These are phyloP conservation scores for Phytophthora pistaciae DNA, from an alignment of 352 stramenopile species.

Conservation along the genomic window DNA sequence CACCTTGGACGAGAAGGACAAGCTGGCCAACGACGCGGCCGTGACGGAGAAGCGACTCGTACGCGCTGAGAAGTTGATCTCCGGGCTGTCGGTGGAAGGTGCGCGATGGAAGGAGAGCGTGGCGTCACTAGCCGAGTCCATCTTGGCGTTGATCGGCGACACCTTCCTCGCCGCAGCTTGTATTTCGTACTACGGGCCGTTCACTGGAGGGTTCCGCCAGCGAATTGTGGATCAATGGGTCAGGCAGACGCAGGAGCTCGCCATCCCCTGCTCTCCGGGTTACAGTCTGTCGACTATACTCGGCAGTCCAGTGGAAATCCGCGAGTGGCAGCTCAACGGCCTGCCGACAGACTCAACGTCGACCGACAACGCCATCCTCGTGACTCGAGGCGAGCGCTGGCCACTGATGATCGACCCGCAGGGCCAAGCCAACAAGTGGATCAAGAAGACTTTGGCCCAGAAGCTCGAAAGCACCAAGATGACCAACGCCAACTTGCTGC, in stretches of 20 bases:
- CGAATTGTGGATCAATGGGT: constrained; percentile 86
- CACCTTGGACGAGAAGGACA: constrained; percentile 93
- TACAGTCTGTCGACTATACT: constrained; percentile 86
- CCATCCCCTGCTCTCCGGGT: constrained; percentile 76
- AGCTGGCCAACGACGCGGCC: constrained; percentile 85
- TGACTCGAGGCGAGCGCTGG: constrained; percentile 92
- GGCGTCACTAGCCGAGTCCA: constrained; percentile 75
- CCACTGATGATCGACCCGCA: constrained; percentile 96
- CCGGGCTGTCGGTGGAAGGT: constrained; percentile 90
- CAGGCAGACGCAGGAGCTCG: constrained; percentile 58
- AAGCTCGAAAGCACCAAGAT: constrained; percentile 91
- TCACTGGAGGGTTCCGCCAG: constrained; percentile 90
- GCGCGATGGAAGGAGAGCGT: constrained; percentile 94
- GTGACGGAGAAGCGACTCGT: constrained; percentile 91
- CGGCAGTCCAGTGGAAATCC: constrained; percentile 91
- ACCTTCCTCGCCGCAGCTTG: constrained; percentile 93
- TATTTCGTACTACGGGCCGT: constrained; percentile 95
- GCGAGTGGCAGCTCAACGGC: constrained; percentile 94
- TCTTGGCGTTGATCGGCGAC: constrained; percentile 90
- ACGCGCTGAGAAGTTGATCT: constrained; percentile 93
- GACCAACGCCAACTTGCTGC: constrained; percentile 92
- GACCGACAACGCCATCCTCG: constrained; percentile 94
- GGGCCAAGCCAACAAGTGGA: constrained; percentile 95
- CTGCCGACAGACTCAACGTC: constrained; percentile 93
- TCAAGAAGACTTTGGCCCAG: constrained; percentile 89